Conservation (phyloP, 495 filamentous ascomycete genomes). For the Neurospora tetraspora region DNA sequence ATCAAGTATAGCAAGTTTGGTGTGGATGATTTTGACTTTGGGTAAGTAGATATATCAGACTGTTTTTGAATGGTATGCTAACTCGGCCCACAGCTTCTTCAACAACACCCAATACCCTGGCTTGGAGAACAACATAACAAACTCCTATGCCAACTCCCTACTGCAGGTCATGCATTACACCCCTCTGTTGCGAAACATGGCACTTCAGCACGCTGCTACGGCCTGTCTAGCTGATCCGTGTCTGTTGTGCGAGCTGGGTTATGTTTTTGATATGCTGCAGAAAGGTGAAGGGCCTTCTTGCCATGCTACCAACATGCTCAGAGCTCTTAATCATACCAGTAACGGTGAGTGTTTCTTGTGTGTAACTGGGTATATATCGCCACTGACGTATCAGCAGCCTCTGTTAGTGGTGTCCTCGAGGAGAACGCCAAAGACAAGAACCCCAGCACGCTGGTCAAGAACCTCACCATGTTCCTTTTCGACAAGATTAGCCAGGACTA, state of each 20-base stretch:
- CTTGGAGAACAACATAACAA: conserved; percentile 88
- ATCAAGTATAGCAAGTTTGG: conserved; percentile 98
- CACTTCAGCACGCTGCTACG: conserved; percentile 80
- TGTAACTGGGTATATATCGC: not conserved
- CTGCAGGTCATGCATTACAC: conserved; percentile 88
- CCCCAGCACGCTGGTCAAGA: conserved; percentile 14
- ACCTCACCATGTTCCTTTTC: conserved; percentile 17
- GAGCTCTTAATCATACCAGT: conserved; percentile 74
- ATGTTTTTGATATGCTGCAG: conserved; percentile 95
- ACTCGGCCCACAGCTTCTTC: conserved; percentile 53
- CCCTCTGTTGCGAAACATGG: conserved; percentile 76
- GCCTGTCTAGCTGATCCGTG: conserved; percentile 73
- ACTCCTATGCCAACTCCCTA: conserved; percentile 90
- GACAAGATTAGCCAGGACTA: conserved; percentile 20
- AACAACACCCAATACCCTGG: conserved; percentile 88
- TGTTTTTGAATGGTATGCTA: not conserved
- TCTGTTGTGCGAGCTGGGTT: conserved; percentile 88
- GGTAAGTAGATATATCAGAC: conserved; percentile 37
- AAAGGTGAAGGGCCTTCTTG: conserved; percentile 89
- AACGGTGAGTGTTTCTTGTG: conserved; percentile 16
- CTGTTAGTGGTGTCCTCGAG: conserved; percentile 59
- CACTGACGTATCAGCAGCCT: conserved; percentile 17
- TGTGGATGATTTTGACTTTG: conserved; percentile 96
- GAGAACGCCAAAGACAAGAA: conserved; percentile 48
- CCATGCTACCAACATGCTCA: conserved; percentile 93